Evolutionary conservation across 768 basidiomycete genomes (phyloP).

Genomic region (Phallus indusiatus): DNA sequence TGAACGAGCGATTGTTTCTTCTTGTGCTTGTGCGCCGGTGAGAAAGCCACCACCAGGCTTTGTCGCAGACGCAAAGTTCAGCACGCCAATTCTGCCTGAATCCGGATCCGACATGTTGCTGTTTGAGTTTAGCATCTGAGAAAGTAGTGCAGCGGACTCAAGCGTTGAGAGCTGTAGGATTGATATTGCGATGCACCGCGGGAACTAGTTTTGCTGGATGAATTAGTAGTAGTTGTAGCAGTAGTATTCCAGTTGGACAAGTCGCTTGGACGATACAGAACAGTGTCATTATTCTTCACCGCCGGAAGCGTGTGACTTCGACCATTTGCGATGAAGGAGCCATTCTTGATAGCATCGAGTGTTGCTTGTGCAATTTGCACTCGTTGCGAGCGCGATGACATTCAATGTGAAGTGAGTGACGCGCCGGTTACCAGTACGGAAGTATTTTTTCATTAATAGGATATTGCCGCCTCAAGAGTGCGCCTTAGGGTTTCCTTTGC

Average conservation of each 20-base stretch:
- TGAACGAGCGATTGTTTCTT: conserved; percentile 71
- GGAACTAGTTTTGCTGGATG: background rate
- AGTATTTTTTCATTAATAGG: background rate
- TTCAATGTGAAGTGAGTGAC: no score
- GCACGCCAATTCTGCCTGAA: conserved; percentile 42
- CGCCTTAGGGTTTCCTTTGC: no score
- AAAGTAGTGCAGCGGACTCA: conserved; percentile 42
- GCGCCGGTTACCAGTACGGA: background rate
- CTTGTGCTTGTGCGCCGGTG: conserved; percentile 65
- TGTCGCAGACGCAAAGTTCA: conserved; percentile 72
- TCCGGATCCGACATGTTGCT: conserved; percentile 9
- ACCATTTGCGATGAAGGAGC: conserved; percentile 27
- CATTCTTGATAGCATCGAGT: conserved; percentile 36
- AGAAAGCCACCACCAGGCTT: conserved; percentile 72
- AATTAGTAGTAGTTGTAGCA: conserved; percentile 6
- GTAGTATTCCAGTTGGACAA: conserved; percentile 1
- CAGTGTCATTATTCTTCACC: conserved; percentile 6
- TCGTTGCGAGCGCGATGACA: background rate
- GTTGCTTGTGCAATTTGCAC: conserved; percentile 41
- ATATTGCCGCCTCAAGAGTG: background rate
- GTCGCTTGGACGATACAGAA: background rate
- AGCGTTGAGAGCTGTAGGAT: conserved; percentile 57
- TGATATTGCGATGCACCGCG: conserved; percentile 27
- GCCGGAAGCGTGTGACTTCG: conserved; percentile 26
- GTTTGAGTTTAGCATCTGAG: conserved; percentile 13